phyloP scores from a whole-genome alignment of 176 grass and related monocot species.

The Eragrostis curvula region DNA sequence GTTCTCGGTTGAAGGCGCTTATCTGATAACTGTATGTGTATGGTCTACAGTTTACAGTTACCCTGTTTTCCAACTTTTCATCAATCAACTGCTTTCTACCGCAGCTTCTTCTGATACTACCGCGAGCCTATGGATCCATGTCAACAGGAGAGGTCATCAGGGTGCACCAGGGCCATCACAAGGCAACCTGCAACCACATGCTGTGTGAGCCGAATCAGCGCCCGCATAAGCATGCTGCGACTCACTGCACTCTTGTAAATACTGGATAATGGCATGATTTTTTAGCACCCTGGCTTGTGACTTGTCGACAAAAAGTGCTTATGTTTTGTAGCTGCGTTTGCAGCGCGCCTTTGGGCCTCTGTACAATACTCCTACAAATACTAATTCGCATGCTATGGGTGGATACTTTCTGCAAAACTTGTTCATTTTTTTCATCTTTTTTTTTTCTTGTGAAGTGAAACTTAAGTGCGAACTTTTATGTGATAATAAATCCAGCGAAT shows the following conservation, averaged over 20 bases:
- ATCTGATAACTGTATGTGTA: slow-evolving; percentile 92
- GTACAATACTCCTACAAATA: slow-evolving; percentile 7
- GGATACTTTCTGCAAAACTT: not conserved
- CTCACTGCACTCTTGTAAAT: slow-evolving; percentile 15
- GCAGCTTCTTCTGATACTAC: no score
- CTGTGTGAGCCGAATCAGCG: slow-evolving; percentile 77
- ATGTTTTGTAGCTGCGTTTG: not conserved
- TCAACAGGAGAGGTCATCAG: slow-evolving; percentile 60
- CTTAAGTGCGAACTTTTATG: not conserved
- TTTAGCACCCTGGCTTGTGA: not conserved
- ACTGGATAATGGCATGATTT: not conserved
- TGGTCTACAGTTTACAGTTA: not conserved
- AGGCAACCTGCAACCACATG: slow-evolving; percentile 58
- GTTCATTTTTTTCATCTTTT: no score
- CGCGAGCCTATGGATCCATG: no score
- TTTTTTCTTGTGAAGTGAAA: not conserved
- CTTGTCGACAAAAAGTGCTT: no score
- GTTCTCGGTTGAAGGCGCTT: slow-evolving; percentile 90
- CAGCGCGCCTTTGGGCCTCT: not conserved
- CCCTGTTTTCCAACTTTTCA: not conserved
- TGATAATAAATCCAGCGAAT: not conserved
- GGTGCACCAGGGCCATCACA: slow-evolving; percentile 93
- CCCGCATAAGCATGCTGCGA: slow-evolving; percentile 18
- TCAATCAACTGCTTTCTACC: no score
- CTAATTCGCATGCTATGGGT: not conserved